Base-by-base conservation (phyloP, 257 asterid genomes). In the Solanum chaucha region DNA sequence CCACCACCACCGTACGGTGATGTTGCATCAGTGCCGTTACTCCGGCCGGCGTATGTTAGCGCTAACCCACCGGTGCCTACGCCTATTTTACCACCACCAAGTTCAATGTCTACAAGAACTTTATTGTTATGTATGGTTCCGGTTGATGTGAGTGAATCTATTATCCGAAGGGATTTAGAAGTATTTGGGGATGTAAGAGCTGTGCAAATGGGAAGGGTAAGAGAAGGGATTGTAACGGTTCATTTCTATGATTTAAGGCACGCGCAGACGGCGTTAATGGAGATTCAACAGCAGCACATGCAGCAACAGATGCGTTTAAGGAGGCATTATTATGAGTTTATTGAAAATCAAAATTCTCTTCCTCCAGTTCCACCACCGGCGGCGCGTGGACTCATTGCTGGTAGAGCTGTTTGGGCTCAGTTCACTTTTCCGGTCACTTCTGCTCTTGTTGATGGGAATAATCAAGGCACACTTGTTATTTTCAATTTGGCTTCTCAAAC, bases 131-230 rank as follows among this genome's bases (percentile, higher is more conserved):
- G 94, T 92, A 91, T 91, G 95, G 95, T 97, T 20, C 96, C 98
- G 3, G 8, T 93, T 17, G 85, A 92, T 83, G 98, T 91, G 68
- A 95, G 98, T 85, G 99, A 97, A 41, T 93, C 99, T 20, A 89
- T 93, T 46, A 87, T 97, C 17, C 91, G 99, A 46, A 91, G 98
- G 10, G 99, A 96, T 40, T 85, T 97, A 85, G 99, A 97, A 51
- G 87, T 94, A 6, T 97, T 97, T 88, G 99, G 99, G 30, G 99
- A 97, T 93, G 99, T 97, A 2, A 65, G 99, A 87, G 97, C 99
- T 24, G 99, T 97, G 38, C 95, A 95, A 91, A 97, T 97, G 99
- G 98, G 93, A 71, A 90, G 96, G 86, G 91, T 98, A 30, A 94
- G 96, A 6, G 98, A 95, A 41, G 99, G 99, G 64, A 36, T 94